Conservation (phyloP, 2,329 filamentous ascomycete genomes). For the Lachnellula subtilissima region DNA sequence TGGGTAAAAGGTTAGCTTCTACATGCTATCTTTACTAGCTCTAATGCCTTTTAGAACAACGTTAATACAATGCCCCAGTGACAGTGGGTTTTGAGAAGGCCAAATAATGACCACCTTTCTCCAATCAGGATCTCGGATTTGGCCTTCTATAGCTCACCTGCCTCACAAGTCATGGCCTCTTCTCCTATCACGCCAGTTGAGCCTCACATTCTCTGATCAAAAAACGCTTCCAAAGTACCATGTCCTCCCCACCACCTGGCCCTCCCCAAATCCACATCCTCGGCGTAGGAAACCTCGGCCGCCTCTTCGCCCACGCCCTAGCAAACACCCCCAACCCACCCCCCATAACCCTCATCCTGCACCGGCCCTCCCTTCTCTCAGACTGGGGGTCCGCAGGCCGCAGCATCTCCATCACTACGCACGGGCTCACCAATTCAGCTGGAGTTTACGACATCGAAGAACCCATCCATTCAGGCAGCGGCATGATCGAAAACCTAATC, state of each 20-base stretch:
- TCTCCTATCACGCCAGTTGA: neutral
- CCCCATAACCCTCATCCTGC: conserved; percentile 76
- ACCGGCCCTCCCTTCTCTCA: conserved; percentile 48
- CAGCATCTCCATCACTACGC: conserved; percentile 18
- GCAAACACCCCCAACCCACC: conserved; percentile 51
- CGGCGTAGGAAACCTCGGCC: conserved; percentile 76
- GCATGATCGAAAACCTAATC: conserved; percentile 65
- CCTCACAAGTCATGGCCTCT: neutral
- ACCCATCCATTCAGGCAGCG: neutral
- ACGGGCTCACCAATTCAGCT: conserved; percentile 18
- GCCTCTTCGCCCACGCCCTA: conserved; percentile 70
- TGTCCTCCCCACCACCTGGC: neutral
- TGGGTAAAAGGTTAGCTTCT: neutral
- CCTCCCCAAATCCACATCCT: conserved; percentile 65
- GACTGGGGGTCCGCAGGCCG: conserved; percentile 37
- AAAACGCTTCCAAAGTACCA: neutral
- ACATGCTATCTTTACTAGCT: neutral
- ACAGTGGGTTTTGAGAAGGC: neutral
- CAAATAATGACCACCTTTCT: neutral
- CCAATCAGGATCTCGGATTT: neutral
- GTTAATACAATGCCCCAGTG: neutral
- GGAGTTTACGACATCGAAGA: conserved; percentile 21
- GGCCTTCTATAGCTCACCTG: neutral
- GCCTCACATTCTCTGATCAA: neutral
- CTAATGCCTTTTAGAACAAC: neutral